Evolutionary conservation across 805 yeast species (phyloP).

Genomic region (Maudiozyma pseudohumilis): DNA sequence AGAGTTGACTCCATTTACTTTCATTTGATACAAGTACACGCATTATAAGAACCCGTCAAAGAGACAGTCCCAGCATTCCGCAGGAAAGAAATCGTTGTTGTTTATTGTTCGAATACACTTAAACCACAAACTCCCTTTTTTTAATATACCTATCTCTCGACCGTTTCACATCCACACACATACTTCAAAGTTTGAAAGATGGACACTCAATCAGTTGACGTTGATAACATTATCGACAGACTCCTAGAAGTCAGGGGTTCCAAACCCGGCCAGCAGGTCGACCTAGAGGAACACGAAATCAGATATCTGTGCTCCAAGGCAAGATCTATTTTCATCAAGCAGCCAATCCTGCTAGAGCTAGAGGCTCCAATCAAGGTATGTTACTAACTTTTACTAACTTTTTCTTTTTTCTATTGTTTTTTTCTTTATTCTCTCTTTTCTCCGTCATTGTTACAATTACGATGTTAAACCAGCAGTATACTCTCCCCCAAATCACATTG

Average conservation of each 20-base stretch:
- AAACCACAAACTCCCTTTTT: no score
- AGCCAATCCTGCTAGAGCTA: constrained; percentile 87
- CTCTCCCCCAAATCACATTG: no score
- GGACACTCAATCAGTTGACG: constrained; percentile 72
- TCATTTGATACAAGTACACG: not conserved
- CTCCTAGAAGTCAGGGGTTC: constrained; percentile 95
- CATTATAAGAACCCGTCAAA: not conserved
- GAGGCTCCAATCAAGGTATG: constrained; percentile 93
- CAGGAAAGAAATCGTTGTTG: no score
- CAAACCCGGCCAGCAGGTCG: constrained; percentile 95
- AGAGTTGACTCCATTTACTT: no score
- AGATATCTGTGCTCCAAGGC: constrained; percentile 95
- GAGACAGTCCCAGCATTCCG: no score
- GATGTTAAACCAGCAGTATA: no score
- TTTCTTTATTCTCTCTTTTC: not conserved
- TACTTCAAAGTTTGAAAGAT: no score
- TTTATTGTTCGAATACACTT: no score
- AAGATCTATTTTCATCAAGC: constrained; percentile 94
- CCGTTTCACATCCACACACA: no score
- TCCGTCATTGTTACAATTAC: not conserved
- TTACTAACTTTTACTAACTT: constrained; percentile 18
- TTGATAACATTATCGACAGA: constrained; percentile 95
- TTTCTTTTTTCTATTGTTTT: not conserved
- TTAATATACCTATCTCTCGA: no score
- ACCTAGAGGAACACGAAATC: constrained; percentile 86